Base-by-base conservation (phyloP, 192 early-diverging fungal genomes). In the Chytriomyces confervae region DNA sequence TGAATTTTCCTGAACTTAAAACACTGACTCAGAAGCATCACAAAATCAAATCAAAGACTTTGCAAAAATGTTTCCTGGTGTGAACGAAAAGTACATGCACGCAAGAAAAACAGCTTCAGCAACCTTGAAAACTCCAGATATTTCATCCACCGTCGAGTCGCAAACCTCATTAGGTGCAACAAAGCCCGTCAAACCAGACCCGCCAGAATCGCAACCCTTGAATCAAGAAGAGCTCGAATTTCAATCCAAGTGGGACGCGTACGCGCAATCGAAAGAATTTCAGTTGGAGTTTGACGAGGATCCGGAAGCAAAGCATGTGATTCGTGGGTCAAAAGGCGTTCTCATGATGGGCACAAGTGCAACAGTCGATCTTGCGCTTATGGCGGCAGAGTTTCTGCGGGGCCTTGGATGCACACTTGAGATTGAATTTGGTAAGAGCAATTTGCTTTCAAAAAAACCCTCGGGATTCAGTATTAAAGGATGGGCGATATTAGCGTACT, bases 371-470 rank as follows among this genome's bases (percentile, higher is more conserved):
- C 18, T 27, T 11, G 72, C 72, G 20, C n/a, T 74, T 10, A 45
- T n/a, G 29, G 27, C 44, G n/a, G 61, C 46, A 20, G 6, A 44
- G 36, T 7, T 74, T 74, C 44, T 74, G 53, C 20, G 72, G 44
- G 16, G 27, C 8, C 16, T 29, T 61, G 72, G 72, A 44, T 74
- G 72, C n/a, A 20, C 29, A 18, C 20, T 74, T 20, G 45, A 36
- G 9, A 44, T 74, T 57, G 72, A 74, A 45, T 74, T 74, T 87
- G 53, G 53, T 57, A 20, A 57, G 53, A 20, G 11, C 3, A 11
- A 18, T 20, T 57, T 3, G 1, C 11, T 57, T 57, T 57, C 11
- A 57, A 20, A n/a, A n/a, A n/a, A n/a, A n/a, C n/a, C 20, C 20
- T 20, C 13, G 20, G 53, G 20, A 57, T 57, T 0, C 3, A 18